Percentiles rank a stretch among this genome's conserved stretches.
phyloP scores from a whole-genome alignment of 2,329 filamentous ascomycete genomes.

The Colletotrichum echinochloae region DNA sequence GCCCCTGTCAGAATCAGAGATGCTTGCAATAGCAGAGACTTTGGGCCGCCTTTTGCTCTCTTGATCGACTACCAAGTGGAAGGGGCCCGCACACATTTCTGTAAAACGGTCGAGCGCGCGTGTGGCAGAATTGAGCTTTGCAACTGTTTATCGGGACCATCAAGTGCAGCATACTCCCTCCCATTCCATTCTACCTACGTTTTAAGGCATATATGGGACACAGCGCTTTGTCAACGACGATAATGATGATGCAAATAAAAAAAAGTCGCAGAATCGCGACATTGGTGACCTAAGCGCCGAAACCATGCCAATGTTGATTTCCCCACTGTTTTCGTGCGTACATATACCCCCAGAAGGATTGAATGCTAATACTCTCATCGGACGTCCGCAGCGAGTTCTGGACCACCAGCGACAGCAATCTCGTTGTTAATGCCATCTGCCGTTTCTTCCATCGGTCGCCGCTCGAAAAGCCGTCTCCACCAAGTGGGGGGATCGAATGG shows the following conservation, averaged over 20 bases:
- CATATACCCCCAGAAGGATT: background rate
- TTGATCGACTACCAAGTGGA: background rate
- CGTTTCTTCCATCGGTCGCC: slow-evolving; percentile 61
- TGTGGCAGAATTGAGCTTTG: background rate
- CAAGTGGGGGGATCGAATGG: slow-evolving; percentile 90
- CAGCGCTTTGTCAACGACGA: background rate
- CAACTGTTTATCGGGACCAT: background rate
- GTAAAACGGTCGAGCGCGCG: background rate
- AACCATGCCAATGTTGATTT: slow-evolving; percentile 17
- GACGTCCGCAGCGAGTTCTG: slow-evolving; percentile 38
- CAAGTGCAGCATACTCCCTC: background rate
- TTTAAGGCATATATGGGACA: background rate
- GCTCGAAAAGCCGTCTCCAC: slow-evolving; percentile 89
- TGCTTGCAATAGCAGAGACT: background rate
- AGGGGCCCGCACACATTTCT: background rate
- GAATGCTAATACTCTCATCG: slow-evolving; percentile 13
- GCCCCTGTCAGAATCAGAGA: background rate
- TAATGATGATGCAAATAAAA: background rate
- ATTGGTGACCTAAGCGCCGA: slow-evolving; percentile 22
- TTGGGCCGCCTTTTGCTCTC: background rate
- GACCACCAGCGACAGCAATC: slow-evolving; percentile 67
- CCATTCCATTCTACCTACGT: background rate
- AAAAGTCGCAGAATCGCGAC: background rate
- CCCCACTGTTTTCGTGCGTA: background rate
- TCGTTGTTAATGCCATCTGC: slow-evolving; percentile 71